Evolutionary conservation across 2,329 filamentous ascomycete genomes (phyloP), one percentile per base, ranked within the genome.

Genomic region (Botrytis squamosa): DNA sequence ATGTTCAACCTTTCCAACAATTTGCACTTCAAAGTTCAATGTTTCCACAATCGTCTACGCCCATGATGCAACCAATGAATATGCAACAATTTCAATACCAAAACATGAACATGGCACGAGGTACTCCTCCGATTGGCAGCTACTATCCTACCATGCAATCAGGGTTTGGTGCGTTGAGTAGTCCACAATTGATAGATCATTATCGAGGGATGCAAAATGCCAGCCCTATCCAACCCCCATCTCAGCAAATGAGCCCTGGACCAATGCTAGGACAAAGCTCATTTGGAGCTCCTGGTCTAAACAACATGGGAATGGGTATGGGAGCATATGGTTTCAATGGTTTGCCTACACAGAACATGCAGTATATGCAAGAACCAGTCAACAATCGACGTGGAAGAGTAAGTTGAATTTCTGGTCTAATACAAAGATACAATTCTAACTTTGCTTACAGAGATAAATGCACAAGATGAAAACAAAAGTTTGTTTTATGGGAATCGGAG

Each of bases 321-420:
- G 83, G 82, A 52, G 83, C 82, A 10, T 81, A 80, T 86, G 82
- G 81, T 80, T 79, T 85, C 85, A 82, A 83, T 67, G 85, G 83
- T 71, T 84, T 85, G 80, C 81, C 73, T 57, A 84, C 86, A 82
- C 85, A 84, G 75, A 85, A 84, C 77, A 84, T 87, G 82, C 85
- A 84, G 71, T 78, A 87, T 78, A 84, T 87, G 83, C 85, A 89
- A 76, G 87, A 89, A 79, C 87, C 88, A 77, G 84, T 84, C 77
- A 88, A 87, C 81, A 81, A 83, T 76, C 84, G 88, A 81, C 86
- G 89, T 77, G 88, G 88, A 82, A 86, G 89, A 80, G 88, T 89
- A 86, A 70, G 77, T 79, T 77, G 4, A 40, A 49, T 14, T 7
- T 42, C 10, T n/a, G 29, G 14, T 33, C 33, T 10, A 4, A 12